Conservation (phyloP, 139 green algal species). For the Mychonastes homosphaera region DNA sequence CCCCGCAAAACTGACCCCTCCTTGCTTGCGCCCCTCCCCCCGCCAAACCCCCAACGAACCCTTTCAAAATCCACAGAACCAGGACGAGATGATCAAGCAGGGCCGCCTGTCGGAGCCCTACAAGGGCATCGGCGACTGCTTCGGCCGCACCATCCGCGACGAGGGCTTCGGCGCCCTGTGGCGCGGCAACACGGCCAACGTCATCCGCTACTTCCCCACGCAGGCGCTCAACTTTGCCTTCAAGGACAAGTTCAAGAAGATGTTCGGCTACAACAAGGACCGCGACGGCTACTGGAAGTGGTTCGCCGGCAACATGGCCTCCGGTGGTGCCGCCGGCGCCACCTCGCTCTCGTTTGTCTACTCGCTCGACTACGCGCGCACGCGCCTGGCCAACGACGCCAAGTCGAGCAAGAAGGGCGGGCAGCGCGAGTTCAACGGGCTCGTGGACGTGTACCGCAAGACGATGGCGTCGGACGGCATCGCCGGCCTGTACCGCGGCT, state of each 20-base stretch:
- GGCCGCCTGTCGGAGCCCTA: slow-evolving; percentile 50
- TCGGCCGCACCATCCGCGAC: slow-evolving; percentile 74
- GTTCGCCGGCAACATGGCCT: slow-evolving; percentile 95
- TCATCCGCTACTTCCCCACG: slow-evolving; percentile 88
- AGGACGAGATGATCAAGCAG: slow-evolving; percentile 60
- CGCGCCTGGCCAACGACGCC: slow-evolving; percentile 91
- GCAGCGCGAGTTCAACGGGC: slow-evolving; percentile 75
- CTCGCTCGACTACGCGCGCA: slow-evolving; percentile 98
- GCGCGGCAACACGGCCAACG: slow-evolving; percentile 94
- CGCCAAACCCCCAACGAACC: background rate
- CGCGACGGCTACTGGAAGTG: slow-evolving; percentile 90
- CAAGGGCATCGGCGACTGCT: slow-evolving; percentile 93
- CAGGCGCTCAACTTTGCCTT: slow-evolving; percentile 99
- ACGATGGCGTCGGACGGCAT: slow-evolving; percentile 45
- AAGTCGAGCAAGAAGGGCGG: slow-evolving; percentile 46
- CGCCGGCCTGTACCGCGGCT: slow-evolving; percentile 48
- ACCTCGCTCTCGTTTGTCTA: slow-evolving; percentile 95
- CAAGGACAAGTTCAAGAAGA: slow-evolving; percentile 99
- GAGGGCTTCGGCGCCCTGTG: slow-evolving; percentile 89
- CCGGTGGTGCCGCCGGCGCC: slow-evolving; percentile 81
- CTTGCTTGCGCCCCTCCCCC: no score
- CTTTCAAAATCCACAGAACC: slow-evolving; percentile 17
- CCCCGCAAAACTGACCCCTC: no score
- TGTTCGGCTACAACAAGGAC: slow-evolving; percentile 90
- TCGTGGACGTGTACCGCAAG: slow-evolving; percentile 87